Base-by-base conservation (phyloP, 2,329 filamentous ascomycete species). In the Aspergillus thermomutatus region DNA sequence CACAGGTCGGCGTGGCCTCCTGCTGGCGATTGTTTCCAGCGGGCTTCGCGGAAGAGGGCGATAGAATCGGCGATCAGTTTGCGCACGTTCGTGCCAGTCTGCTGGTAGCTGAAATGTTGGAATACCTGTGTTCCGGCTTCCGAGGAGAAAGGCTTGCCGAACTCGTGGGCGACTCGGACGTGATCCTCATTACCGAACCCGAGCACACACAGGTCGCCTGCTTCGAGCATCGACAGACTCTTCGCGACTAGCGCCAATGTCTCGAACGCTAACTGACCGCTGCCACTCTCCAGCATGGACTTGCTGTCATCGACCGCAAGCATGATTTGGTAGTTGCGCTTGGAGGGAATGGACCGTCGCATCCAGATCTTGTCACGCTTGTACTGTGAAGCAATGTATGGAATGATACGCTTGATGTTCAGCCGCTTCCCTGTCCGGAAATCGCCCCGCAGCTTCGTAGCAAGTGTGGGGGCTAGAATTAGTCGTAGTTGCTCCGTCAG, bases 351-450 rank as follows among this genome's bases (percentile, higher is more conserved):
- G 34, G 86, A 88, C 55, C 95, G 87, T 14, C 95, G 89, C 88
- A 99, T 96, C 94, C 94, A 99, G 76, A 99, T 99, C 82, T 99
- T 99, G 83, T 99, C 94, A 59, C 94, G 90, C 81, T 97, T 97
- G 83, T 97, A 99, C 71, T 90, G 88, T 0, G 92, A 97, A 1
- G 95, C 94, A 66, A 99, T 97, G 78, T 99, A 99, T 0, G 95
- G 94, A 68, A 99, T 99, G 76, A 99, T 99, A 65, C 93, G 91
- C 77, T 97, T 97, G 80, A 99, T 96, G 76, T 97, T 99, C 66
- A 99, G 90, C 0, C 94, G 89, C 75, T 99, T 99, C 61, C 94
- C 94, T 0, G 94, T 99, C 64, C 94, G 90, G 83, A 96, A 97
- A 64, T 96, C 92, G 46, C 94, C 94, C 1, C 93, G 92, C 60